Percentiles rank a stretch among this genome's conserved stretches.
These are phyloP conservation scores for Hippophae gyantsensis DNA, from an alignment of 306 rosid species.

Conservation along the genomic window DNA sequence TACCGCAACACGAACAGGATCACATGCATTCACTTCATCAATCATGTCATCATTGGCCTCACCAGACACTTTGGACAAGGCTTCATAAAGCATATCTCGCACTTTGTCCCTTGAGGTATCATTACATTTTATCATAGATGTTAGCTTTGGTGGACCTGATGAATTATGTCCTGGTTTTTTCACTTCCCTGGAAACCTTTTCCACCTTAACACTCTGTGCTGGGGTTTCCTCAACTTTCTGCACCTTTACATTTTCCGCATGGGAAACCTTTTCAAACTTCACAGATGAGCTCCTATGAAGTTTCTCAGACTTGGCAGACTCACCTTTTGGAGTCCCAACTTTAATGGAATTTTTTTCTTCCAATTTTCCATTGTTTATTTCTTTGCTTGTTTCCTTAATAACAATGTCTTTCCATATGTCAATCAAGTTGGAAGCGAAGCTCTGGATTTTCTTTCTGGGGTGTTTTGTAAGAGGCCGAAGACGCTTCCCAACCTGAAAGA, in stretches of 20 bases:
- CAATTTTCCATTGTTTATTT: conserved; percentile 40
- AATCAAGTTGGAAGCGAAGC: conserved; percentile 58
- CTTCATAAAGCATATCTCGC: conserved; percentile 68
- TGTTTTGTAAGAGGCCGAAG: conserved; percentile 78
- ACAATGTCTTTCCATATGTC: conserved; percentile 83
- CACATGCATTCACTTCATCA: conserved; percentile 48
- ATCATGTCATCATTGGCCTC: conserved; percentile 58
- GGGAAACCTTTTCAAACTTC: conserved; percentile 49
- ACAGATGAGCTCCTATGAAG: conserved; percentile 42
- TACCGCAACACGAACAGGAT: conserved; percentile 85
- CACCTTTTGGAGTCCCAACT: conserved; percentile 14
- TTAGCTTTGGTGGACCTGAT: conserved; percentile 54
- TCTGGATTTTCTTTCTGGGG: conserved; percentile 64
- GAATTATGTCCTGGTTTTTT: conserved; percentile 39
- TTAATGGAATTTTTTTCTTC: conserved; percentile 29
- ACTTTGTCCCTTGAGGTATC: conserved; percentile 65
- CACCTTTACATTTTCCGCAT: conserved; percentile 41
- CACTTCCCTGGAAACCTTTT: conserved; percentile 45
- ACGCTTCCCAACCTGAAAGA: conserved; percentile 75
- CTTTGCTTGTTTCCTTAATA: conserved; percentile 64
- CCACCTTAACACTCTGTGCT: conserved; percentile 46
- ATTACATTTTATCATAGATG: conserved; percentile 60
- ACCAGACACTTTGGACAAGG: conserved; percentile 53
- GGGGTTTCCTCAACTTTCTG: conserved; percentile 41
- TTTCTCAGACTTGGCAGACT: conserved; percentile 46